A percentile compares a stretch with the other conserved stretches of the same genome.
phyloP scores from a whole-genome alignment of 805 yeast genomes.

The Metschnikowia henanensis region DNA sequence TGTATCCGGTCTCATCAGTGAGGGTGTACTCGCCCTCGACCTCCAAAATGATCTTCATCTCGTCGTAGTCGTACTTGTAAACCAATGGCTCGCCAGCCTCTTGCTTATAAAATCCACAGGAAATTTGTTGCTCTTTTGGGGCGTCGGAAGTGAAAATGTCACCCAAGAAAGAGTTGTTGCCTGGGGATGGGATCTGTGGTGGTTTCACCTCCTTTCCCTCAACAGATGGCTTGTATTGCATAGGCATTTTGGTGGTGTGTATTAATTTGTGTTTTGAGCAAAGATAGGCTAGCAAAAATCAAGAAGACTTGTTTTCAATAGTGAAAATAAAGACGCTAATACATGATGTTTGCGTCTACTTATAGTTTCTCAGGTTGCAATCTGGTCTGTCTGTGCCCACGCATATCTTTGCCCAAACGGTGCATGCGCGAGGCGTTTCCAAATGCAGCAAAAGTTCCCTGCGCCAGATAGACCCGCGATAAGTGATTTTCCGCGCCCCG shows the following conservation, averaged over 20 bases:
- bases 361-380: slow-evolving; percentile 3
- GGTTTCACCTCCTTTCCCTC: slow-evolving; percentile 56
- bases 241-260: slow-evolving; percentile 42
- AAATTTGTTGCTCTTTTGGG: slow-evolving; percentile 56
- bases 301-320: too few species aligned
- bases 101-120: slow-evolving; percentile 70
- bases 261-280: not conserved
- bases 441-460: slow-evolving; percentile 3
- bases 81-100: slow-evolving; percentile 67
- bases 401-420: slow-evolving; percentile 8
- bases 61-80: slow-evolving; percentile 65
- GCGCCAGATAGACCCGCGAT: slow-evolving; percentile 1
- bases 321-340: too few species aligned
- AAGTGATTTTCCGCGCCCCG: not conserved
- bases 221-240: slow-evolving; percentile 51
- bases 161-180: slow-evolving; percentile 68
- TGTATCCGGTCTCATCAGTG: slow-evolving; percentile 62
- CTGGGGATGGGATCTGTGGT: slow-evolving; percentile 61
- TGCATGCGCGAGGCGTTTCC: slow-evolving; percentile 3
- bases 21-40: slow-evolving; percentile 64
- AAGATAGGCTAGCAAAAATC: not conserved
- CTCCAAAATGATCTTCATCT: slow-evolving; percentile 68
- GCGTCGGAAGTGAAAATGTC: slow-evolving; percentile 64
- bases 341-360: slow-evolving; percentile 1
- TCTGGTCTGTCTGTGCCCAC: slow-evolving; percentile 4